Base-by-base conservation (phyloP, 495 filamentous ascomycete species). In the Neurospora africana region DNA sequence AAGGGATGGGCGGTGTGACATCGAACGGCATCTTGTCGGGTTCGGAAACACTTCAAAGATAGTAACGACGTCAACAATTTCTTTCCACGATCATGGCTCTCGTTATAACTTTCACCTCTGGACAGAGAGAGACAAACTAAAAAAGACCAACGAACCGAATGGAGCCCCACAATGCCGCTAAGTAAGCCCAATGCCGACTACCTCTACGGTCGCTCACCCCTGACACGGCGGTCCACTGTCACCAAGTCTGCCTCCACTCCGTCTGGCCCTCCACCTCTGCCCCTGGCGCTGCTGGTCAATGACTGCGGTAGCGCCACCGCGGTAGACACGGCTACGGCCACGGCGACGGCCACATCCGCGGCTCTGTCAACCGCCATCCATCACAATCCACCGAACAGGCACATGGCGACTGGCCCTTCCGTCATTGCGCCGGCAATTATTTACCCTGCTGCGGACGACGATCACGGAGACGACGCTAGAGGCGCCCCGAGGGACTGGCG, bases 271-370 rank as follows among this genome's bases (percentile, higher is more conserved):
- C 47, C 53, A 61, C 53, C 53, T 61, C 53, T 61, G 53, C 53
- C 53, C 53, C 53, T 61, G 53, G 53, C 53, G 53, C 23, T 61
- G 53, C 23, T 30, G 53, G 53, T 30, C 53, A 61, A 61, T 61
- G 53, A 33, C 13, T 30, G 23, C 53, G 53, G 53, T 61, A 17
- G 53, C 53, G 53, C 53, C 53, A 30, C 53, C 53, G 53, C 53
- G 23, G 53, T 61, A 61, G 23, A 61, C 53, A 61, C 23, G 23
- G 53, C 53, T 30, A 79, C 70, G 76, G 77, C 35, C 37, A 71
- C 72, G 72, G 74, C 70, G 58, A 73, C 33, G 74, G 74, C 38
- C 72, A 71, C 65, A 71, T 72, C 43, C 68, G 75, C 76, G 75
- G 74, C 65, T 72, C 53, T 61, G 27, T 61, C 53, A 61, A 61